Conservation (phyloP, 2,329 filamentous ascomycete genomes). For the Drechslerella dactyloides region DNA sequence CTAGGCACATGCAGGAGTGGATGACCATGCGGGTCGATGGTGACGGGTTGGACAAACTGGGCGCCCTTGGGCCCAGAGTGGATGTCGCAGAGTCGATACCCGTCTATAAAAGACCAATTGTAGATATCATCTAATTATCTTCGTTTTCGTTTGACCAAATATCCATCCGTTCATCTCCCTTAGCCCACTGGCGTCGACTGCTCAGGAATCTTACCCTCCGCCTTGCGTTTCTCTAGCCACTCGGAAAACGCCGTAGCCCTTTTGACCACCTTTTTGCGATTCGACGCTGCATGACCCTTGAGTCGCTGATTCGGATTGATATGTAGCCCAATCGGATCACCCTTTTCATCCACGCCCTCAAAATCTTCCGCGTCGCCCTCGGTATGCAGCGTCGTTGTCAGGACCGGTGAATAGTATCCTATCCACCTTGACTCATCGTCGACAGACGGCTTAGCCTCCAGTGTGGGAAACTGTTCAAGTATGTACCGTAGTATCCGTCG, state of each 20-base stretch:
- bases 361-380: constrained; percentile 31
- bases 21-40: constrained; percentile 76
- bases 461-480: constrained; percentile 43
- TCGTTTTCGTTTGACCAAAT: background rate
- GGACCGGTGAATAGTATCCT: constrained; percentile 31
- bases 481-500: constrained; percentile 52
- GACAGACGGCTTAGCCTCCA: constrained; percentile 27
- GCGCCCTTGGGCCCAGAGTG: constrained; percentile 57
- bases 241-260: constrained; percentile 21
- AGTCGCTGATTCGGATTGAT: constrained; percentile 26
- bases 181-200: background rate
- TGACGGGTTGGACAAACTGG: constrained; percentile 68
- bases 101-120: background rate
- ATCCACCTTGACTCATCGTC: constrained; percentile 14
- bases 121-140: background rate
- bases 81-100: constrained; percentile 28
- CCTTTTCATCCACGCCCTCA: constrained; percentile 35
- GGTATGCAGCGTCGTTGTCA: constrained; percentile 19
- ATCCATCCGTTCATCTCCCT: background rate
- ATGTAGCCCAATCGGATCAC: constrained; percentile 17
- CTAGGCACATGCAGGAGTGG: constrained; percentile 73
- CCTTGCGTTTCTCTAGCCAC: constrained; percentile 34
- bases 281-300: constrained; percentile 14
- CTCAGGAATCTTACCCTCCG: constrained; percentile 31
- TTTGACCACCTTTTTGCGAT: constrained; percentile 9